These are phyloP conservation scores for Xerophyta viscosa DNA, from an alignment of 106 monocot genomes.

Conservation along the genomic window DNA sequence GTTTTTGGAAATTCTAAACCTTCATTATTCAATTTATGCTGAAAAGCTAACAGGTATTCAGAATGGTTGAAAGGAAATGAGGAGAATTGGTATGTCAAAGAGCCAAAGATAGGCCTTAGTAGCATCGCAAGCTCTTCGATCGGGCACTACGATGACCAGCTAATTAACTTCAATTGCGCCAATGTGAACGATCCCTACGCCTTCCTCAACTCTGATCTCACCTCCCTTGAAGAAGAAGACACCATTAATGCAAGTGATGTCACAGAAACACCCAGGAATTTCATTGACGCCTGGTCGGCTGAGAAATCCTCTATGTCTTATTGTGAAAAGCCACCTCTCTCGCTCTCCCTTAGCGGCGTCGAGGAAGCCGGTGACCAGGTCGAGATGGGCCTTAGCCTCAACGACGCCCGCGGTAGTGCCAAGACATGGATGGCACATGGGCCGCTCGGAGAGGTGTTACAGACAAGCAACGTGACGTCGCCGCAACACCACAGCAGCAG, in stretches of 20 bases:
- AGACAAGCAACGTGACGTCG: slow-evolving; percentile 15
- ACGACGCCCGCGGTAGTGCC: slow-evolving; percentile 2
- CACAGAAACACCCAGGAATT: slow-evolving; percentile 11
- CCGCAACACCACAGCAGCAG: not conserved
- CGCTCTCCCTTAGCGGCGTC: slow-evolving; percentile 23
- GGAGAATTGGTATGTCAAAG: slow-evolving; percentile 7
- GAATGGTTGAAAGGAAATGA: slow-evolving; percentile 23
- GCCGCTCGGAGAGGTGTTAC: slow-evolving; percentile 41
- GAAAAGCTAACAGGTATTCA: slow-evolving; percentile 3
- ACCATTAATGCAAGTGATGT: not conserved
- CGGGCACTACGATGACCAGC: slow-evolving; percentile 13
- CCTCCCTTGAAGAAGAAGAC: slow-evolving; percentile 8
- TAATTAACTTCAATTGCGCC: slow-evolving; percentile 18
- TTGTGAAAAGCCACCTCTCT: slow-evolving; percentile 1
- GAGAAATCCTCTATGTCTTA: slow-evolving; percentile 12
- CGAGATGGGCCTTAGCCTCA: slow-evolving; percentile 23
- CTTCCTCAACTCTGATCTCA: slow-evolving; percentile 17
- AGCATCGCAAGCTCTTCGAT: not conserved
- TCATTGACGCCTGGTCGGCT: slow-evolving; percentile 43
- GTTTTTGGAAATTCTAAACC: not conserved
- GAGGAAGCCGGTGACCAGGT: not conserved
- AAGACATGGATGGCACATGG: slow-evolving; percentile 33
- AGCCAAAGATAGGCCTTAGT: slow-evolving; percentile 4
- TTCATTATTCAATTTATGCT: too few species aligned
- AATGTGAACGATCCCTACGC: slow-evolving; percentile 8